Evolutionary conservation across 202 grass and related monocot species (phyloP).

Genomic region (Carex arenaria): DNA sequence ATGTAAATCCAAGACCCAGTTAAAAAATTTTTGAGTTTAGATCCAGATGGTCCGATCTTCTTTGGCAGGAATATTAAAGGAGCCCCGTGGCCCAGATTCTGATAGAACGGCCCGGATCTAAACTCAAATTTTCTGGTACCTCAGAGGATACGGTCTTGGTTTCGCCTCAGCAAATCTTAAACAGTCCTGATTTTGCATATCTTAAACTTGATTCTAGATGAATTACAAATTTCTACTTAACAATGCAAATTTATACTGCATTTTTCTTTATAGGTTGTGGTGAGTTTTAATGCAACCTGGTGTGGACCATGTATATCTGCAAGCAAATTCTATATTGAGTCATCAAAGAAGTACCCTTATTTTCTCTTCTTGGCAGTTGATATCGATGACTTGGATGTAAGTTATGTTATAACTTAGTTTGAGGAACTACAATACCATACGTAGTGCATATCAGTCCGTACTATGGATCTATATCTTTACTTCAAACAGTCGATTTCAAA

Average conservation of each 20-base stretch:
- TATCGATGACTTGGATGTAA: constrained; percentile 28
- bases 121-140: too few species aligned
- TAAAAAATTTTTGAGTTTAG: neutral
- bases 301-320: constrained; percentile 24
- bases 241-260: neutral
- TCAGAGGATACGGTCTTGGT: too few species aligned
- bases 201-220: neutral
- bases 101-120: too few species aligned
- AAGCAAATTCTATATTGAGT: constrained; percentile 22
- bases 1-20: neutral
- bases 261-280: constrained; percentile 33
- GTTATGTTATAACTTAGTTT: neutral
- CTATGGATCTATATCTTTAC: too few species aligned
- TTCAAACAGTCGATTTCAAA: too few species aligned
- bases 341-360: constrained; percentile 31
- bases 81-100: too few species aligned
- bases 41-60: too few species aligned
- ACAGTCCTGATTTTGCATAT: neutral
- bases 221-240: neutral
- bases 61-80: too few species aligned
- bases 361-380: constrained; percentile 32
- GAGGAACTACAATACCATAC: too few species aligned
- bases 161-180: neutral
- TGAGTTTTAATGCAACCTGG: constrained; percentile 36
- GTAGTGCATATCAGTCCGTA: too few species aligned